These are phyloP conservation scores for Pyrenopolyporus hunteri DNA, from an alignment of 495 filamentous ascomycete species.

Conservation along the genomic window DNA sequence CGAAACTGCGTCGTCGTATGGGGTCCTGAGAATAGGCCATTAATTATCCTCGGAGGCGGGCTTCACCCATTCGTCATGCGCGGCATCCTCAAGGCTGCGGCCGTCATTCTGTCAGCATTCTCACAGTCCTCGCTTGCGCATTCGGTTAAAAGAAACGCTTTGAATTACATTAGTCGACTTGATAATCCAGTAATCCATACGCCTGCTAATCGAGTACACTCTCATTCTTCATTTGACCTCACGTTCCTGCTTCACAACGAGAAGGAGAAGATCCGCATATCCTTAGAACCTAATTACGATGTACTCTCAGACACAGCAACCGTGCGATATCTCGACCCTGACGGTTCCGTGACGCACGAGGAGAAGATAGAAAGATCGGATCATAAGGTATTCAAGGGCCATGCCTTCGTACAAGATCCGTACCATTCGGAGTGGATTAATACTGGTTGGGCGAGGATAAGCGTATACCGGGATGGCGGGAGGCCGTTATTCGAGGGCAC, in stretches of 20 bases:
- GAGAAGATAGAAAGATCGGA: constrained; percentile 72
- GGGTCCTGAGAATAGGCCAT: constrained; percentile 37
- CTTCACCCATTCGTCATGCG: constrained; percentile 36
- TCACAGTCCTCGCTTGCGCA: constrained; percentile 57
- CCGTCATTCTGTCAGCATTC: constrained; percentile 35
- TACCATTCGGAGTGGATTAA: constrained; percentile 71
- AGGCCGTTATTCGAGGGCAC: constrained; percentile 88
- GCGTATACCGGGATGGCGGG: constrained; percentile 74
- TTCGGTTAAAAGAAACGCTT: constrained; percentile 76
- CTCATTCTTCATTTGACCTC: constrained; percentile 80
- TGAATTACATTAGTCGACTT: constrained; percentile 74
- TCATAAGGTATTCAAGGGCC: constrained; percentile 84
- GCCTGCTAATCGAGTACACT: constrained; percentile 76
- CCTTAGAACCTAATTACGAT: constrained; percentile 90
- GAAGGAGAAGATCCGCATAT: constrained; percentile 74
- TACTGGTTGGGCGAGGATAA: constrained; percentile 85
- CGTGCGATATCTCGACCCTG: constrained; percentile 69
- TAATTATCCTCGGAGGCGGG: constrained; percentile 36
- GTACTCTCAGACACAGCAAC: constrained; percentile 78
- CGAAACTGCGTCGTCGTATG: constrained; percentile 34
- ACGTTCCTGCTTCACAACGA: constrained; percentile 74
- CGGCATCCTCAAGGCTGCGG: constrained; percentile 35
- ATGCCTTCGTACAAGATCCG: constrained; percentile 70
- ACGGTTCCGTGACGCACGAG: constrained; percentile 65
- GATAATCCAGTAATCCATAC: constrained; percentile 80